These are phyloP conservation scores for Metschnikowia koreensis DNA, from an alignment of 805 yeast genomes.

Conservation along the genomic window DNA sequence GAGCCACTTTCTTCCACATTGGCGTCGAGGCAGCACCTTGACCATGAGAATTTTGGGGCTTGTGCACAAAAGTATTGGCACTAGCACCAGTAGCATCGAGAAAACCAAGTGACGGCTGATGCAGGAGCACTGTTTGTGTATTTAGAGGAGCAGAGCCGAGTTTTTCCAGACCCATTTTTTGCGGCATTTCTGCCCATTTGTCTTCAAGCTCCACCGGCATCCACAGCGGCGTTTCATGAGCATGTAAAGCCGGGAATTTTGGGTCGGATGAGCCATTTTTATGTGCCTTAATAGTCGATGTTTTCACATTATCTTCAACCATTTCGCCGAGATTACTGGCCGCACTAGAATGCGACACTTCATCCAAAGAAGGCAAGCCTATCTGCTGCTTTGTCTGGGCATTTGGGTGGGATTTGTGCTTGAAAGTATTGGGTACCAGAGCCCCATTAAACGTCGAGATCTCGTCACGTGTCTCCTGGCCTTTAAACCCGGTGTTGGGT, in stretches of 20 bases:
- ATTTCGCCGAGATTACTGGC: background rate
- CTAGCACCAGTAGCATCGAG: slow-evolving; percentile 20
- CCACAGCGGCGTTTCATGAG: slow-evolving; percentile 37
- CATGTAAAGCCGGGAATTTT: background rate
- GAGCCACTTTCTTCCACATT: slow-evolving; percentile 35
- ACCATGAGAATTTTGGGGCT: slow-evolving; percentile 15
- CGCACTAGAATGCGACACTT: slow-evolving; percentile 3
- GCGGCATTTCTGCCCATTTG: slow-evolving; percentile 29
- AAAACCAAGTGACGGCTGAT: slow-evolving; percentile 16
- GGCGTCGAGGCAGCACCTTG: slow-evolving; percentile 8
- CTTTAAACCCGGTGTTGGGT: slow-evolving; percentile 32
- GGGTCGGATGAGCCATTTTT: background rate
- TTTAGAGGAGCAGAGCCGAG: background rate
- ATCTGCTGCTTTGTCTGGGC: slow-evolving; percentile 39
- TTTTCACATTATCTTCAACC: slow-evolving; percentile 19
- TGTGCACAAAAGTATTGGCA: slow-evolving; percentile 35
- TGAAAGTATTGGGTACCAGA: slow-evolving; percentile 45
- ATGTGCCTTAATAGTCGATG: slow-evolving; percentile 24
- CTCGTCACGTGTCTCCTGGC: slow-evolving; percentile 19
- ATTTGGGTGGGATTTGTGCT: slow-evolving; percentile 44
- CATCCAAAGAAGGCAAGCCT: slow-evolving; percentile 18
- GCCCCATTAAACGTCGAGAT: slow-evolving; percentile 15
- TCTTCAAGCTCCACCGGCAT: slow-evolving; percentile 41
- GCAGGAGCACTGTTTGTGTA: background rate
- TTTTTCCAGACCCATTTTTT: background rate